These are phyloP conservation scores for Phanerochaete carnosa DNA, from an alignment of 768 basidiomycete genomes.

Conservation along the genomic window DNA sequence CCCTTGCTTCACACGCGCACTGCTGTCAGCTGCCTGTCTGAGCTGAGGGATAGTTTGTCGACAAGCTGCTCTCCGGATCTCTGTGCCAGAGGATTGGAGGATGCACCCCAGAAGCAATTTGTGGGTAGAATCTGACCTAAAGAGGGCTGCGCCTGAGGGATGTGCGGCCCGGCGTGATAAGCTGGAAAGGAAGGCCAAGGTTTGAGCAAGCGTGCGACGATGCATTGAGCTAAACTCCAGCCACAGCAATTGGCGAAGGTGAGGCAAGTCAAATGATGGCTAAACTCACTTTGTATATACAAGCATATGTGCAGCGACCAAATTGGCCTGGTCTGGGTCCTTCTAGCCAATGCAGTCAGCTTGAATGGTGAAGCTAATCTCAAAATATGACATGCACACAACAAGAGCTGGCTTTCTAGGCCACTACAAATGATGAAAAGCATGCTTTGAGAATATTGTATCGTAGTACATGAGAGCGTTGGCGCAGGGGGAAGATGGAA, in stretches of 20 bases:
- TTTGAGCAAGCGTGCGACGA: constrained; percentile 72
- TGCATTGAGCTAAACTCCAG: constrained; percentile 73
- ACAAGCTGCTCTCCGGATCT: constrained; percentile 26
- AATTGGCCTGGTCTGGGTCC: constrained; percentile 62
- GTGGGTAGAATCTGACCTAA: constrained; percentile 63
- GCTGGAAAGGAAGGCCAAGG: constrained; percentile 72
- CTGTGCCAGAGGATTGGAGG: constrained; percentile 68
- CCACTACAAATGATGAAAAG: constrained; percentile 65
- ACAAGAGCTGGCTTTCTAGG: constrained; percentile 62
- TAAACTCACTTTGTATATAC: constrained; percentile 68
- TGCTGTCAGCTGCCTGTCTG: constrained; percentile 28
- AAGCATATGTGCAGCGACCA: constrained; percentile 57
- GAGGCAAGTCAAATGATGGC: constrained; percentile 1
- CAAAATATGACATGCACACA: constrained; percentile 75
- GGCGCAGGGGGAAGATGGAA: constrained; percentile 76
- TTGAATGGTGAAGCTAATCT: constrained; percentile 87
- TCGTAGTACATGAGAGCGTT: constrained; percentile 56
- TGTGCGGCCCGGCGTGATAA: constrained; percentile 83
- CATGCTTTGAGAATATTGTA: constrained; percentile 51
- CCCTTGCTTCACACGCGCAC: constrained; percentile 53
- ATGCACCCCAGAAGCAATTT: constrained; percentile 77
- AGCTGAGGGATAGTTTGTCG: neutral
- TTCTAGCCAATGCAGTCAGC: constrained; percentile 60
- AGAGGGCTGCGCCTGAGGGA: too few species aligned
- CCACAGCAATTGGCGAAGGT: constrained; percentile 35